Percentiles rank a stretch among this genome's conserved stretches.
Conservation (phyloP, 164 flowering plant species). For the Hamamelis virginiana region DNA sequence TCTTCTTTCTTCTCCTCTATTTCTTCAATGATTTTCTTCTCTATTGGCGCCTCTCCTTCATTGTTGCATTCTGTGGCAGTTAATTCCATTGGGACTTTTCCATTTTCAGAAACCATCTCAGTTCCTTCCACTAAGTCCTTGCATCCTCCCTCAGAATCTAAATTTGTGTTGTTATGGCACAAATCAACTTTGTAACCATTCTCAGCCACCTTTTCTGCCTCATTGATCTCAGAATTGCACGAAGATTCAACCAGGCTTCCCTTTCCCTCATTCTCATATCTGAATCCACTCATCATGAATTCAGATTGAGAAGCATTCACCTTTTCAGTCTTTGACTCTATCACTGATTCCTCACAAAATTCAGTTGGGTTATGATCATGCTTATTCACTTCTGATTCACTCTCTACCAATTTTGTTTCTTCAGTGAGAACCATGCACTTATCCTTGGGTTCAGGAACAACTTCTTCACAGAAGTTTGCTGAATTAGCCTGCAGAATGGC, state of each 20-base stretch:
- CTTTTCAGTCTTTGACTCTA: constrained; percentile 14
- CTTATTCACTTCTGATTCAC: constrained; percentile 15
- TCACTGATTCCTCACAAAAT: constrained; percentile 5
- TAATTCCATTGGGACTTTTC: constrained; percentile 10
- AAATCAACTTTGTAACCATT: constrained; percentile 12
- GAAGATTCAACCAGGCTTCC: not conserved
- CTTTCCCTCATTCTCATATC: constrained; percentile 10
- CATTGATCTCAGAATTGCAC: constrained; percentile 9
- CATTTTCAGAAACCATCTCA: constrained; percentile 10
- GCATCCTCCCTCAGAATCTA: constrained; percentile 9
- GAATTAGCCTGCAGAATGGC: constrained; percentile 10
- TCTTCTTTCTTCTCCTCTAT: constrained; percentile 8
- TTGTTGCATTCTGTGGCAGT: constrained; percentile 1
- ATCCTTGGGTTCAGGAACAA: constrained; percentile 22
- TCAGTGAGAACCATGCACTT: constrained; percentile 19
- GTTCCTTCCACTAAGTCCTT: constrained; percentile 13
- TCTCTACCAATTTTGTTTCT: constrained; percentile 16
- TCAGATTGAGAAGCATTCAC: constrained; percentile 11
- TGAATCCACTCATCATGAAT: not conserved
- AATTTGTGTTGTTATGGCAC: constrained; percentile 5
- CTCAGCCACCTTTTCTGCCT: constrained; percentile 12
- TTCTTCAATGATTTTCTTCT: constrained; percentile 16
- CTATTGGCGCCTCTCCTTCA: constrained; percentile 15
- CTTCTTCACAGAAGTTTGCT: constrained; percentile 9
- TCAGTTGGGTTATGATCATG: constrained; percentile 3